These are phyloP conservation scores for Corynespora cassiicola DNA, from an alignment of 2,329 filamentous ascomycete genomes.

Conservation along the genomic window DNA sequence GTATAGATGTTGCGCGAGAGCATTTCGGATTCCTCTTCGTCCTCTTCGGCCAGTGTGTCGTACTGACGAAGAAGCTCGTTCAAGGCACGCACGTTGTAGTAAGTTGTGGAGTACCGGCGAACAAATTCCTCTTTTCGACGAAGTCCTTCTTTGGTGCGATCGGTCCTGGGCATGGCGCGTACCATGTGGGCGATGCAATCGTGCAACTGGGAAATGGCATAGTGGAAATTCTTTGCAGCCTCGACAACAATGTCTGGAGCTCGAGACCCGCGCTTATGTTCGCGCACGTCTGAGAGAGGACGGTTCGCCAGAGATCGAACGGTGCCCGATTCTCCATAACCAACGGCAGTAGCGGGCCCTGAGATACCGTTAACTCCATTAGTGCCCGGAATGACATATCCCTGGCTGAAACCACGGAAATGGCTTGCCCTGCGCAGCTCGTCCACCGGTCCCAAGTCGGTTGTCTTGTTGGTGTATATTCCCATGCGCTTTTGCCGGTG, in stretches of 20 bases:
- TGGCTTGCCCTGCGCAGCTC: constrained; percentile 61
- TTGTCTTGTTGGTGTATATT: constrained; percentile 63
- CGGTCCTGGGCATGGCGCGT: constrained; percentile 41
- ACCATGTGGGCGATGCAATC: constrained; percentile 45
- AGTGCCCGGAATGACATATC: constrained; percentile 51
- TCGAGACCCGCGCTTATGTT: constrained; percentile 58
- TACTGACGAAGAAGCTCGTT: constrained; percentile 61
- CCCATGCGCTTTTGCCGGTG: constrained; percentile 66
- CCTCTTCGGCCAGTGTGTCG: constrained; percentile 56
- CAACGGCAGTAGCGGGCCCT: constrained; percentile 39
- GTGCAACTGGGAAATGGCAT: constrained; percentile 60
- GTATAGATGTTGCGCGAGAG: constrained; percentile 42
- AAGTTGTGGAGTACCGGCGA: constrained; percentile 63
- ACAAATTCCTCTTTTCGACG: constrained; percentile 53
- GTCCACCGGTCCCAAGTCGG: constrained; percentile 60
- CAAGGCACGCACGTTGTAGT: constrained; percentile 62
- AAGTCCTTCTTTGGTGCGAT: constrained; percentile 52
- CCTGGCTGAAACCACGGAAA: constrained; percentile 64
- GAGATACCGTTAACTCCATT: constrained; percentile 31
- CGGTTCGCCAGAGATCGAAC: constrained; percentile 49
- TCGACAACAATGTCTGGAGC: constrained; percentile 60
- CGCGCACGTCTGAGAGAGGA: constrained; percentile 63
- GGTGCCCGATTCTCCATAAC: constrained; percentile 42
- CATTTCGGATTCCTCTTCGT: constrained; percentile 53
- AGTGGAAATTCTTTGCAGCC: constrained; percentile 62